Evolutionary conservation across 495 filamentous ascomycete genomes (phyloP), one percentile per base, ranked within the genome.

Genomic region (Penicillium lagena): DNA sequence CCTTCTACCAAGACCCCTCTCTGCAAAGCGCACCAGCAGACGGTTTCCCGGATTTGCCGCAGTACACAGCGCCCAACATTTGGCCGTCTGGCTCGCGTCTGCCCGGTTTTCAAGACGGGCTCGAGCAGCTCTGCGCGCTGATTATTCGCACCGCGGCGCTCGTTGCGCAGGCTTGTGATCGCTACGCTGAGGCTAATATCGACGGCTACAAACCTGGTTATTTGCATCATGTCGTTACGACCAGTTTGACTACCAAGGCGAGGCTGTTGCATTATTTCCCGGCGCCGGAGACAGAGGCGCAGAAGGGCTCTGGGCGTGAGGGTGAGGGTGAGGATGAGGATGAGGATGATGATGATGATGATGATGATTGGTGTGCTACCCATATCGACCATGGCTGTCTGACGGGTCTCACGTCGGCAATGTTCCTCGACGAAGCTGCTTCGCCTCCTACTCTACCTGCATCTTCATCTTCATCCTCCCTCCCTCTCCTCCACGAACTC

Each of bases 321-420:
- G 33, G 47, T 12, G 39, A 27, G 31, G 39, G 50, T 7, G 40
- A 40, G 40, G 22, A 50, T 37, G 30, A 54, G 44, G 39, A 51
- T 37, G 27, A 59, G 10, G 62, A 64, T 17, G 54, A 47, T 2
- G 63, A 70, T 7, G 54, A 61, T n/a, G 77, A 79, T 31, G 82
- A 86, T 44, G 91, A 96, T 61, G 87, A 90, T 61, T 99, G 93
- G 93, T 99, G 93, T 63, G 87, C 90, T 4, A 95, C 89, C 2
- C 94, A 98, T 60, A 68, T 91, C 39, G 91, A 96, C 60, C 89
- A 95, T 51, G 89, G 91, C 39, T 96, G 93, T 61, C 72, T 98
- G 17, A 96, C 90, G 0, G 93, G 93, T 12, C 74, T 99, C 29
- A 99, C 94, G 1, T 89, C 85, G 7, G 89, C 91, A 34, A 93